phyloP scores from a whole-genome alignment of 1,284 basidiomycete species.

The Fomitopsis palustris region DNA sequence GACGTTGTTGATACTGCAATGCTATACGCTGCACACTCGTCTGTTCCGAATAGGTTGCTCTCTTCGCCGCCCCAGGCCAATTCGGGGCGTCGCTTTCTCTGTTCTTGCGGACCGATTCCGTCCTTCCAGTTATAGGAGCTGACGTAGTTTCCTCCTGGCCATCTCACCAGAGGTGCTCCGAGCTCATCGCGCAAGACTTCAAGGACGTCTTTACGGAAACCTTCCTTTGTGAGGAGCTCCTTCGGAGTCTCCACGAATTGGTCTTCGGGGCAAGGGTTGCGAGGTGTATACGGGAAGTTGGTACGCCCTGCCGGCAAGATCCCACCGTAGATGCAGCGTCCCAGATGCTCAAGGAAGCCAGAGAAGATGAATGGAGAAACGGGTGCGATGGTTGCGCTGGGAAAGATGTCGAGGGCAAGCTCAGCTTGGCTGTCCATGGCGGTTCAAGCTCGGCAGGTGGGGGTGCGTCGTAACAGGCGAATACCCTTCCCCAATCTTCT shows the following conservation, averaged over 20 bases:
- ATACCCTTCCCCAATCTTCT: too few relatives aligned
- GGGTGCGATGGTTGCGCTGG: slow-evolving; percentile 18
- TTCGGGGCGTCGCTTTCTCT: slow-evolving; percentile 54
- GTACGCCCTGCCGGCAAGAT: slow-evolving; percentile 44
- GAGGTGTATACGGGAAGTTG: slow-evolving; percentile 25
- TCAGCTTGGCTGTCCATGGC: not conserved
- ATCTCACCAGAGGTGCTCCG: slow-evolving; percentile 54
- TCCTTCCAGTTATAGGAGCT: slow-evolving; percentile 70
- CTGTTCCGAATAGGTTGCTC: slow-evolving; percentile 63
- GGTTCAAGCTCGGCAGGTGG: not conserved
- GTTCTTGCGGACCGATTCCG: slow-evolving; percentile 52
- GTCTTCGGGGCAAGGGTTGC: slow-evolving; percentile 23
- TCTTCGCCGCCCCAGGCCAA: slow-evolving; percentile 67
- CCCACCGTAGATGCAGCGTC: slow-evolving; percentile 53
- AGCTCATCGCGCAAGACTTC: slow-evolving; percentile 46
- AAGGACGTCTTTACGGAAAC: slow-evolving; percentile 57
- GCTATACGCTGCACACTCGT: slow-evolving; percentile 33
- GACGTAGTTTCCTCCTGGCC: slow-evolving; percentile 59
- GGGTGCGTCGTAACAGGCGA: not conserved
- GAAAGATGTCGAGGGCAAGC: slow-evolving; percentile 23
- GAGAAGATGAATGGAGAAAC: slow-evolving; percentile 43
- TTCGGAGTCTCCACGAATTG: slow-evolving; percentile 24
- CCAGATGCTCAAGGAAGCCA: slow-evolving; percentile 40
- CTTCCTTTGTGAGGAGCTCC: slow-evolving; percentile 27
- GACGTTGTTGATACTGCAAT: not conserved